A percentile compares a stretch with the other conserved stretches of the same genome.
Conservation (phyloP, 129 eudicot genomes). For the Flaveria brownii region DNA sequence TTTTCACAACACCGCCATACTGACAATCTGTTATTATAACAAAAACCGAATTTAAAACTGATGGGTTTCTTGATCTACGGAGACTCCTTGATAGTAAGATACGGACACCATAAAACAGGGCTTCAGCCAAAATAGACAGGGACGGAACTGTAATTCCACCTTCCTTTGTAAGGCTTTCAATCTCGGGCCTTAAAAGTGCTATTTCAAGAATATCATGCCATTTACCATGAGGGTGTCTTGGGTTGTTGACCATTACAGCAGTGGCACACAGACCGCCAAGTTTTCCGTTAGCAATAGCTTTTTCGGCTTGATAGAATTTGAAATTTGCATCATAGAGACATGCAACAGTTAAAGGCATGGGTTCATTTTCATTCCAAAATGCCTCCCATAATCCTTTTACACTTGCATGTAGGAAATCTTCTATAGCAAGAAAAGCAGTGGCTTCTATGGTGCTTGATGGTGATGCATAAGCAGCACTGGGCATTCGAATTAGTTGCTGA, state of each 20-base stretch:
- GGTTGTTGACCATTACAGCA: conserved; percentile 82
- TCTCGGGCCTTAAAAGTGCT: conserved; percentile 64
- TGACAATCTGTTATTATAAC: conserved; percentile 75
- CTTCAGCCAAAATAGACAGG: conserved; percentile 61
- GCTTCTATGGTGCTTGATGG: conserved; percentile 70
- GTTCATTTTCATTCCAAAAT: conserved; percentile 80
- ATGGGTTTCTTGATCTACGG: conserved; percentile 54
- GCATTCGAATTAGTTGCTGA: conserved; percentile 96
- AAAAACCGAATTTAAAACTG: conserved; percentile 63
- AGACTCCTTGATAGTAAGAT: conserved; percentile 76
- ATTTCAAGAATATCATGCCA: conserved; percentile 91
- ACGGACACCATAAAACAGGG: conserved; percentile 73
- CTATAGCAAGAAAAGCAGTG: conserved; percentile 74
- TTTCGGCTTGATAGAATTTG: conserved; percentile 85
- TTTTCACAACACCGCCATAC: conserved; percentile 79
- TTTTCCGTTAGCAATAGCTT: conserved; percentile 75
- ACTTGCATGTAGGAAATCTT: conserved; percentile 88
- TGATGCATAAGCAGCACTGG: conserved; percentile 70
- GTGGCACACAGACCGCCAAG: conserved; percentile 80
- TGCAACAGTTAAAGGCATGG: conserved; percentile 62
- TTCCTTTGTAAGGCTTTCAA: conserved; percentile 50
- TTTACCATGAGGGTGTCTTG: conserved; percentile 92
- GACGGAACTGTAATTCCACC: conserved; percentile 50
- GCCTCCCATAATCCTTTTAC: conserved; percentile 93
- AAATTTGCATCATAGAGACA: conserved; percentile 60